Percentiles rank a stretch among this genome's conserved stretches.
These are phyloP conservation scores for Clitocybe nebularis DNA, from an alignment of 1,284 basidiomycete genomes.

Conservation along the genomic window DNA sequence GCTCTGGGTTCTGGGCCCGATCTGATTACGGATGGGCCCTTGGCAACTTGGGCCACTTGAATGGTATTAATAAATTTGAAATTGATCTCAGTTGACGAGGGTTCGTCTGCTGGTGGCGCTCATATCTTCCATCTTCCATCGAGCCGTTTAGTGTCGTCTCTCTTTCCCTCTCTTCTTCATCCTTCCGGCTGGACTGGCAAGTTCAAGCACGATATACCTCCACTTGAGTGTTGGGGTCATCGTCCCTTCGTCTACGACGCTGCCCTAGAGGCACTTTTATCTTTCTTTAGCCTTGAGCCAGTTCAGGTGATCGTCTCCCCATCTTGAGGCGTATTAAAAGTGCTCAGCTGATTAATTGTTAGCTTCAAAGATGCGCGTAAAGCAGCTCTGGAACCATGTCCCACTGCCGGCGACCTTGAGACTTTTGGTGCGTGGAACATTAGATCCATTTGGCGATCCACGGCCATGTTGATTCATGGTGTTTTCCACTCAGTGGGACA, in stretches of 20 bases:
- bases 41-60: too few species aligned
- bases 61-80: too few species aligned
- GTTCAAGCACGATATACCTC: conserved; percentile 13
- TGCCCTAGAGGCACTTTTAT: conserved; percentile 45
- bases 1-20: too few species aligned
- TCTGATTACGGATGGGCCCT: too few species aligned
- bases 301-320: too few species aligned
- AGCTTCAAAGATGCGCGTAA: conserved; percentile 38
- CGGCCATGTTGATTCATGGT: conserved; percentile 11
- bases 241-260: conserved; percentile 15
- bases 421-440: conserved; percentile 46
- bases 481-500: conserved; percentile 51
- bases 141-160: too few species aligned
- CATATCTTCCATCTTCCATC: too few species aligned
- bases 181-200: conserved; percentile 48
- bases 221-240: conserved; percentile 14
- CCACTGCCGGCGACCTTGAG: conserved; percentile 42
- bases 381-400: conserved; percentile 36
- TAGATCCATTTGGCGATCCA: neutral
- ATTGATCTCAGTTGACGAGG: too few species aligned
- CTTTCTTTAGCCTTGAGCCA: conserved; percentile 11
- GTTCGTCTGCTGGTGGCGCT: too few species aligned
- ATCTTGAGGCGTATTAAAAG: too few species aligned
- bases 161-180: conserved; percentile 21
- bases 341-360: neutral